Evolutionary conservation across 2,329 filamentous ascomycete genomes (phyloP).

Genomic region (Magnaporthiopsis incrustans): DNA sequence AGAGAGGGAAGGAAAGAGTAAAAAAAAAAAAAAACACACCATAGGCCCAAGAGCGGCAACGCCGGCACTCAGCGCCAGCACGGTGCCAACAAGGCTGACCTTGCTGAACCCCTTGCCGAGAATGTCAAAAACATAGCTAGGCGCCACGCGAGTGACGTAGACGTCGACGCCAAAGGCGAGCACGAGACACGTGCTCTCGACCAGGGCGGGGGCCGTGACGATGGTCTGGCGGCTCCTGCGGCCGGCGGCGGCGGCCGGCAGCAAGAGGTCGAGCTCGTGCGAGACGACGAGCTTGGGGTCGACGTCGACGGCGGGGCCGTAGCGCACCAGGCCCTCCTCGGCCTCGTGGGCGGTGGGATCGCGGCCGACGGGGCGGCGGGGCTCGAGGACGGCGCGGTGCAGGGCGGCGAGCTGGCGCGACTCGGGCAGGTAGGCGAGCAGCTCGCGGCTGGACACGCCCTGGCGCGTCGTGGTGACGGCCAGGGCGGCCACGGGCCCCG

Average conservation of each 20-base stretch:
- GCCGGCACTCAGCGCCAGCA: constrained; percentile 68
- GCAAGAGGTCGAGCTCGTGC: constrained; percentile 70
- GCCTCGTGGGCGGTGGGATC: constrained; percentile 72
- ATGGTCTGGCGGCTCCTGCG: constrained; percentile 49
- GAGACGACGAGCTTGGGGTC: constrained; percentile 74
- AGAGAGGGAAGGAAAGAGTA: neutral
- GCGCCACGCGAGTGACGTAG: constrained; percentile 79
- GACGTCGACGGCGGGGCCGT: constrained; percentile 70
- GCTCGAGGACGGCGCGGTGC: constrained; percentile 71
- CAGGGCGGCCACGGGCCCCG: constrained; percentile 69
- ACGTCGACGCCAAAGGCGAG: constrained; percentile 85
- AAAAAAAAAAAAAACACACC: constrained; percentile 48
- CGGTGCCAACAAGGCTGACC: constrained; percentile 73
- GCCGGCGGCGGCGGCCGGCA: constrained; percentile 29
- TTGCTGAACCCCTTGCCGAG: constrained; percentile 93
- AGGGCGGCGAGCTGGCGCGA: constrained; percentile 71
- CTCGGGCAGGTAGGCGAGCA: constrained; percentile 70
- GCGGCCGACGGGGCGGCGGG: constrained; percentile 75
- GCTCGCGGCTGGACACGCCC: constrained; percentile 76
- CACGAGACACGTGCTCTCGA: constrained; percentile 88
- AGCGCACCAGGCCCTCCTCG: constrained; percentile 75
- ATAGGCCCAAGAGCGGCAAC: constrained; percentile 76
- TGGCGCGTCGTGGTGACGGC: constrained; percentile 84
- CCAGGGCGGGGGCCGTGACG: constrained; percentile 64
- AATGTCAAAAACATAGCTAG: constrained; percentile 85